Percentiles rank a stretch among this genome's conserved stretches.
phyloP scores from a whole-genome alignment of 352 stramenopile genomes.

The Globisporangium heterothallicum region DNA sequence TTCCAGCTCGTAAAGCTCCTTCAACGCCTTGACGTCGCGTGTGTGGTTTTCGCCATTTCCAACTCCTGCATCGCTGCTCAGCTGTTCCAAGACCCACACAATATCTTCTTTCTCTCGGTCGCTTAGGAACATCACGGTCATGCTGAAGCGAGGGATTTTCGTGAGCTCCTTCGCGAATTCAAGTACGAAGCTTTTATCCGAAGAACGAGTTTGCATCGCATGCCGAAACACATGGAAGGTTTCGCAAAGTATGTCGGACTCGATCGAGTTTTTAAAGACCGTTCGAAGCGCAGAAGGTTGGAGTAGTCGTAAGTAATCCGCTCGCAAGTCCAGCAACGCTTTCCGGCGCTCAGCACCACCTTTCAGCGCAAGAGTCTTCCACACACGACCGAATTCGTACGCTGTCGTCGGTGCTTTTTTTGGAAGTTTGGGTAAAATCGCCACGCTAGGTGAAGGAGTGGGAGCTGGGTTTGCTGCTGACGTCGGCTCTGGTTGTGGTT shows the following conservation, averaged over 20 bases:
- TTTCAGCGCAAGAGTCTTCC: conserved; percentile 57
- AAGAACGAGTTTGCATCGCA: conserved; percentile 3
- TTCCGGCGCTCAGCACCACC: conserved; percentile 23
- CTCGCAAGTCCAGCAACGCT: conserved; percentile 34
- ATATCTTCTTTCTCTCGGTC: conserved; percentile 56
- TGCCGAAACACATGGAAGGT: conserved; percentile 45
- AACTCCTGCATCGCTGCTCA: conserved; percentile 12
- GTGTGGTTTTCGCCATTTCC: conserved; percentile 4
- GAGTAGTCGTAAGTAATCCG: conserved; percentile 45
- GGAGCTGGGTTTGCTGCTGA: not conserved
- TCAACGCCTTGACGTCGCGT: conserved; percentile 24
- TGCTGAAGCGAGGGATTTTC: conserved; percentile 63
- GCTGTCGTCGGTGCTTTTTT: conserved; percentile 60
- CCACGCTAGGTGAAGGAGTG: not conserved
- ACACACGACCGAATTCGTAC: conserved; percentile 79
- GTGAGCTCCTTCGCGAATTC: conserved; percentile 34
- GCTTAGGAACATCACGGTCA: conserved; percentile 79
- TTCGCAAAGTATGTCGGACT: conserved; percentile 71
- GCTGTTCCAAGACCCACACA: conserved; percentile 30
- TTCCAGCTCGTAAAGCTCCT: conserved; percentile 44
- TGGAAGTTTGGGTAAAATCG: conserved; percentile 43
- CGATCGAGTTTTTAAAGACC: conserved; percentile 73
- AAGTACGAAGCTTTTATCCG: conserved; percentile 21
- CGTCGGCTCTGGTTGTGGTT: not conserved
- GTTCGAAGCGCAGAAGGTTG: conserved; percentile 23